A percentile compares a stretch with the other conserved stretches of the same genome.
These are phyloP conservation scores for Delitschia confertaspora DNA, from an alignment of 495 filamentous ascomycete species.

Conservation along the genomic window DNA sequence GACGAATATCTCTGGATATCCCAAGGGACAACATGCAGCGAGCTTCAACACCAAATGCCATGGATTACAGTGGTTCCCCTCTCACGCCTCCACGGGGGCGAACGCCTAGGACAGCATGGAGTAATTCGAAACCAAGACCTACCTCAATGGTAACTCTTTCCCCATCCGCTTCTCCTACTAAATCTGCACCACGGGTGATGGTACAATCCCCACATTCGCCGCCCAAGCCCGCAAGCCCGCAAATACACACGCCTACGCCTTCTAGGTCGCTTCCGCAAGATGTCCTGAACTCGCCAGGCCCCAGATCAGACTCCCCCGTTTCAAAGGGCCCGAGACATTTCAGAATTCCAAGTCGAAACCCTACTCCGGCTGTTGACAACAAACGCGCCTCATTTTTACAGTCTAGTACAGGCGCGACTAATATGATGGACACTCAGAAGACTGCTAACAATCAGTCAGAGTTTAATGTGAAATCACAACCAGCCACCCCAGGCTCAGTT, in stretches of 20 bases:
- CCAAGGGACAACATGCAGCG: slow-evolving; percentile 19
- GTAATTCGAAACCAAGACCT: slow-evolving; percentile 34
- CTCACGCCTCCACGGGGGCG: slow-evolving; percentile 18
- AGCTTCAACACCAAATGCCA: slow-evolving; percentile 3
- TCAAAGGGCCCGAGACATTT: slow-evolving; percentile 44
- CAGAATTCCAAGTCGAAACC: slow-evolving; percentile 44
- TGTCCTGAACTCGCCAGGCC: slow-evolving; percentile 40
- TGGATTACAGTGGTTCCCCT: slow-evolving; percentile 14
- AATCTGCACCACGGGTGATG: slow-evolving; percentile 57
- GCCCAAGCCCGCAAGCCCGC: slow-evolving; percentile 41
- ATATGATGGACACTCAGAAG: slow-evolving; percentile 19
- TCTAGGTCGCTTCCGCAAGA: slow-evolving; percentile 38
- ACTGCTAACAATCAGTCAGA: not conserved
- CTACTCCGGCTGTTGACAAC: slow-evolving; percentile 42
- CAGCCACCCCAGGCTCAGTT: slow-evolving; percentile 28
- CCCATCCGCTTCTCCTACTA: slow-evolving; percentile 55
- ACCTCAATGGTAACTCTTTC: slow-evolving; percentile 46
- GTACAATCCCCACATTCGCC: slow-evolving; percentile 71
- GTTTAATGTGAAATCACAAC: slow-evolving; percentile 4
- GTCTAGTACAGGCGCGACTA: slow-evolving; percentile 11
- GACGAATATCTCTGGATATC: slow-evolving; percentile 29
- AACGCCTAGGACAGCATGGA: slow-evolving; percentile 21
- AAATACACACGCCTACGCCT: slow-evolving; percentile 29
- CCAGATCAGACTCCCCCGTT: slow-evolving; percentile 41
- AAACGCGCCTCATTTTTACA: slow-evolving; percentile 26